Conservation (phyloP, 2,329 filamentous ascomycete genomes). For the Diatrype stigma region DNA sequence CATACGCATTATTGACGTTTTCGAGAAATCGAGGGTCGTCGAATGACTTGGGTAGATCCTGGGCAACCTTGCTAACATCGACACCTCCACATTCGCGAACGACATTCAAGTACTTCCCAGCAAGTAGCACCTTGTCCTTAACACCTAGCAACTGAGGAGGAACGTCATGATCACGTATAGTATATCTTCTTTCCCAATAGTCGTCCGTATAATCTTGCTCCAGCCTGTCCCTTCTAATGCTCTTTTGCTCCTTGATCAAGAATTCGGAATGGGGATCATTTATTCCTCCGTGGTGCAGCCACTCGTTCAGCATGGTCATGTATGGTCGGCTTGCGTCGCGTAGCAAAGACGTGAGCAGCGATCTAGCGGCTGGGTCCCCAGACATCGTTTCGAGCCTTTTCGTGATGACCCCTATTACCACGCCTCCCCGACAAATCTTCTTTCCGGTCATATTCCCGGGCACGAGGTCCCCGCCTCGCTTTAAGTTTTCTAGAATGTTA, state of each 20-base stretch:
- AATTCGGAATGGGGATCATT: conserved; percentile 93
- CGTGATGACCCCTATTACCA: conserved; percentile 84
- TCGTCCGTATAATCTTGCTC: conserved; percentile 98
- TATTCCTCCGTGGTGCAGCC: conserved; percentile 94
- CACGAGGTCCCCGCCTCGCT: conserved; percentile 78
- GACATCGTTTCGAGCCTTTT: conserved; percentile 84
- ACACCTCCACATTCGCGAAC: conserved; percentile 96
- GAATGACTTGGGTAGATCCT: conserved; percentile 86
- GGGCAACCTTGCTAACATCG: conserved; percentile 82
- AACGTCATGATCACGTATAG: conserved; percentile 84
- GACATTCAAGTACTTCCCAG: conserved; percentile 96
- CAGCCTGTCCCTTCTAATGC: conserved; percentile 82
- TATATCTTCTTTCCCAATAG: conserved; percentile 98
- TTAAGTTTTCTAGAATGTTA: conserved; percentile 84
- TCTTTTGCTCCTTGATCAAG: conserved; percentile 91
- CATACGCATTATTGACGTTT: conserved; percentile 93
- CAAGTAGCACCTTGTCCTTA: conserved; percentile 90
- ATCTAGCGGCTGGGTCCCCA: conserved; percentile 83
- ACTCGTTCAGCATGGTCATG: conserved; percentile 98
- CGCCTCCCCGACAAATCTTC: conserved; percentile 94
- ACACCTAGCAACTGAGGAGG: conserved; percentile 87
- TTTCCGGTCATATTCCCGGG: conserved; percentile 77
- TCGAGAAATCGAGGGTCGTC: conserved; percentile 90
- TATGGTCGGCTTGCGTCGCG: conserved; percentile 90
- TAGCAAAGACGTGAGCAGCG: conserved; percentile 75